Conservation (phyloP, 345 rosid genomes). For the Syzygium jambos region DNA sequence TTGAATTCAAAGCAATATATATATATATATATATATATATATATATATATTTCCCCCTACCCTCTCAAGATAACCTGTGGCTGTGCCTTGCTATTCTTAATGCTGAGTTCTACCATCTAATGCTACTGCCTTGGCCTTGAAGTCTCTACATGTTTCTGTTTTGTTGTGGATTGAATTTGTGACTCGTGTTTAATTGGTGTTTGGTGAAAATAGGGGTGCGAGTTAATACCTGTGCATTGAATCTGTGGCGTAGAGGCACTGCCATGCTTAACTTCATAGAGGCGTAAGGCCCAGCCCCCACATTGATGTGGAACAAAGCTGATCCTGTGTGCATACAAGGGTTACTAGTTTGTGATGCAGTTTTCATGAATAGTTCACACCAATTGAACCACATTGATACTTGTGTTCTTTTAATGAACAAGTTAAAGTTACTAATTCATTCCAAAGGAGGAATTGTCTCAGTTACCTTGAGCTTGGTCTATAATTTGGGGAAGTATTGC, state of each 20-base stretch:
- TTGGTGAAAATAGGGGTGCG: background rate
- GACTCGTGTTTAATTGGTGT: background rate
- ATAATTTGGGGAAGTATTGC: background rate
- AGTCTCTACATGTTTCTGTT: background rate
- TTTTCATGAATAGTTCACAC: background rate
- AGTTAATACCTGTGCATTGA: background rate
- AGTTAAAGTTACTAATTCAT: background rate
- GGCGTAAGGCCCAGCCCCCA: background rate
- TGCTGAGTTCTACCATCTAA: background rate
- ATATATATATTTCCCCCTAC: background rate
- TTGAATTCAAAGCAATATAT: background rate
- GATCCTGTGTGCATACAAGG: background rate
- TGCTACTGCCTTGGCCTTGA: background rate
- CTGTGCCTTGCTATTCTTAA: background rate
- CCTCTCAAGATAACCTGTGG: background rate
- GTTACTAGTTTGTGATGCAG: background rate
- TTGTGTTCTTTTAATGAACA: background rate
- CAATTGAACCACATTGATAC: background rate
- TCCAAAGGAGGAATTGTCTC: background rate
- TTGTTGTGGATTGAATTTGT: background rate
- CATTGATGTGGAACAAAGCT: background rate
- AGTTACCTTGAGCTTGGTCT: background rate
- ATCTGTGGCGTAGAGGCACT: background rate
- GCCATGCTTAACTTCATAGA: background rate
- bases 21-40: background rate